phyloP scores from a whole-genome alignment of 2,329 filamentous ascomycete species.

The Triangularia verruculosa region DNA sequence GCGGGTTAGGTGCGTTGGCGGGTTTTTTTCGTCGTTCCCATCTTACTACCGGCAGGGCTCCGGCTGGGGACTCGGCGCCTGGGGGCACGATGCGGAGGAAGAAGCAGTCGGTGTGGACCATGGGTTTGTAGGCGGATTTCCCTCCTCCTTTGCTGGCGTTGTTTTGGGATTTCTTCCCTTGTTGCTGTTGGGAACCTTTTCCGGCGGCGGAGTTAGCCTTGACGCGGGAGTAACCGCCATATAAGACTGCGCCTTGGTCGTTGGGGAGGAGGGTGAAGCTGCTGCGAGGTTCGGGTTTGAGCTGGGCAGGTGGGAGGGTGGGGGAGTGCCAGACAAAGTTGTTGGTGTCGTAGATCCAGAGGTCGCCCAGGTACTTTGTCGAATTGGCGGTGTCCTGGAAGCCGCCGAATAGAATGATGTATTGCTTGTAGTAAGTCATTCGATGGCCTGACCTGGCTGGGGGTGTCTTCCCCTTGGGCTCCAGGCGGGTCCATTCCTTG shows the following conservation, averaged over 20 bases:
- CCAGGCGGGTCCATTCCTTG: conserved; percentile 88
- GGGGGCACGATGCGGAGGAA: conserved; percentile 79
- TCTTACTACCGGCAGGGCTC: conserved; percentile 67
- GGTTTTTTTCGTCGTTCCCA: conserved; percentile 96
- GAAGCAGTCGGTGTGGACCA: conserved; percentile 94
- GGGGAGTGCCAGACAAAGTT: conserved; percentile 84
- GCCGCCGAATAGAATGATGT: conserved; percentile 91
- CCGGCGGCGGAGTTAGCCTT: conserved; percentile 64
- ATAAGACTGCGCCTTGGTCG: conserved; percentile 84
- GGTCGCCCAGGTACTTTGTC: conserved; percentile 87
- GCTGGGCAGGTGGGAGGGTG: conserved; percentile 68
- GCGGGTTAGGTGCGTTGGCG: conserved; percentile 79
- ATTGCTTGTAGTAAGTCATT: conserved; percentile 95
- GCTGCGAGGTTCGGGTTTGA: conserved; percentile 86
- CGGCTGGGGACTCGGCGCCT: conserved; percentile 60
- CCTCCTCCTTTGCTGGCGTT: neutral
- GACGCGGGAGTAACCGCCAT: conserved; percentile 89
- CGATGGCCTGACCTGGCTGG: conserved; percentile 86
- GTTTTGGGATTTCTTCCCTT: neutral
- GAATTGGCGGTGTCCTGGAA: conserved; percentile 96
- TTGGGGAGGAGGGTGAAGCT: conserved; percentile 91
- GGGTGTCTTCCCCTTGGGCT: conserved; percentile 73
- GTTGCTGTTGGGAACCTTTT: conserved; percentile 48
- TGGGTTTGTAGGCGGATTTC: conserved; percentile 74
- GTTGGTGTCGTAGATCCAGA: conserved; percentile 93